Evolutionary conservation across 2,329 filamentous ascomycete genomes (phyloP), one percentile per base, ranked within the genome.

Genomic region (Hirsutella thompsonii): DNA sequence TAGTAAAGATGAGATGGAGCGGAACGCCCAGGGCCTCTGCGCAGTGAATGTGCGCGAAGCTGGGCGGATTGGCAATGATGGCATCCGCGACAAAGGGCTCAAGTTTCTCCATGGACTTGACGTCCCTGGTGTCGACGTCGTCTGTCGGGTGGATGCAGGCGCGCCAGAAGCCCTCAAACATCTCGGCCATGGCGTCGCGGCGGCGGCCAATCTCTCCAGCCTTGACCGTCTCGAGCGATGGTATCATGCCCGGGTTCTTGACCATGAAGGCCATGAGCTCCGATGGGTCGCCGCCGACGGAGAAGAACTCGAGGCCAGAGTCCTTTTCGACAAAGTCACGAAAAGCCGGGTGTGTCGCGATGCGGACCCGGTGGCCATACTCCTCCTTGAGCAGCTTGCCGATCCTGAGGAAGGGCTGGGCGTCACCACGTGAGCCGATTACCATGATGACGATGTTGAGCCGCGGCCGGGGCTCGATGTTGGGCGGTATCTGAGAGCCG

Each of bases 261-360:
- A 89, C 83, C 85, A 92, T 90, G 57, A 88, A 90, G 0, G 82
- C 80, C 85, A 90, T 90, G 2, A 92, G 66, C 57, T 89, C 83
- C 0, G 80, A 76, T 2, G 85, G 85, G 50, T 90, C 79, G 2
- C 85, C 85, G 2, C 84, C 84, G 2, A 89, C 75, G 2, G 76
- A 81, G 59, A 89, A 90, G 61, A 90, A 90, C 50, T 90, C 84
- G 0, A 90, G 67, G 0, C 78, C 81, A 0, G 69, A 78, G 46
- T 87, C 81, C 38, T 80, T 70, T 51, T 85, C 72, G 1, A 90
- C 75, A 50, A 89, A 87, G 0, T 85, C 74, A 37, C 77, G 77
- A 56, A 90, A 90, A 0, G 77, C 77, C 2, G 83, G 81, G 52
- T 90, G 85, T 0, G 83, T 89, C 1, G 84, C 84, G 38, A 90